These are phyloP conservation scores for Phytopythium ostracodes DNA, from an alignment of 352 stramenopile genomes.

Conservation along the genomic window DNA sequence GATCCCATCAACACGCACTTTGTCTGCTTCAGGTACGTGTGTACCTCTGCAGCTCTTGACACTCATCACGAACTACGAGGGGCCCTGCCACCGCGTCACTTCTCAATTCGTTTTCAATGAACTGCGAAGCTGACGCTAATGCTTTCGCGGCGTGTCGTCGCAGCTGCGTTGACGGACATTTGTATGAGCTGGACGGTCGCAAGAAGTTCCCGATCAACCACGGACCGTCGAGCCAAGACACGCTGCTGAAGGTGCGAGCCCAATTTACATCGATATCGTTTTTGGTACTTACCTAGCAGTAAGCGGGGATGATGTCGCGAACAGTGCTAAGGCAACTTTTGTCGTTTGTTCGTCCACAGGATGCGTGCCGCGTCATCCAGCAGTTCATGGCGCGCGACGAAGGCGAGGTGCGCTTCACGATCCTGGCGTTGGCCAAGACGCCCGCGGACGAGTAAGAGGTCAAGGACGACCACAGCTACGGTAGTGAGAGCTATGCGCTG, in stretches of 20 bases:
- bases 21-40: conserved; percentile 89
- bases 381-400: conserved; percentile 94
- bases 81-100: too few relatives aligned
- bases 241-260: conserved; percentile 68
- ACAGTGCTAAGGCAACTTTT: neutral
- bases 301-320: neutral
- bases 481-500: neutral
- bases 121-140: neutral
- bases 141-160: neutral
- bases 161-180: conserved; percentile 83
- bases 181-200: conserved; percentile 96
- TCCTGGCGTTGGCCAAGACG: conserved; percentile 88
- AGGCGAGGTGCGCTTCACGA: conserved; percentile 94
- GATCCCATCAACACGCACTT: conserved; percentile 97
- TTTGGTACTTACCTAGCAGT: too few relatives aligned
- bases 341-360: conserved; percentile 22
- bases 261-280: neutral
- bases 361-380: conserved; percentile 89
- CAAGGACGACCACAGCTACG: neutral
- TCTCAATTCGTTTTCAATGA: neutral
- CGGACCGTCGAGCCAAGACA: conserved; percentile 78
- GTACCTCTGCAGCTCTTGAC: too few relatives aligned
- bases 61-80: too few relatives aligned
- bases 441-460: conserved; percentile 15
- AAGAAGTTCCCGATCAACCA: conserved; percentile 95